A percentile compares a stretch with the other conserved stretches of the same genome.
Evolutionary conservation across 441 rosid species (phyloP).

Genomic region (Pelargonium fulgidum): DNA sequence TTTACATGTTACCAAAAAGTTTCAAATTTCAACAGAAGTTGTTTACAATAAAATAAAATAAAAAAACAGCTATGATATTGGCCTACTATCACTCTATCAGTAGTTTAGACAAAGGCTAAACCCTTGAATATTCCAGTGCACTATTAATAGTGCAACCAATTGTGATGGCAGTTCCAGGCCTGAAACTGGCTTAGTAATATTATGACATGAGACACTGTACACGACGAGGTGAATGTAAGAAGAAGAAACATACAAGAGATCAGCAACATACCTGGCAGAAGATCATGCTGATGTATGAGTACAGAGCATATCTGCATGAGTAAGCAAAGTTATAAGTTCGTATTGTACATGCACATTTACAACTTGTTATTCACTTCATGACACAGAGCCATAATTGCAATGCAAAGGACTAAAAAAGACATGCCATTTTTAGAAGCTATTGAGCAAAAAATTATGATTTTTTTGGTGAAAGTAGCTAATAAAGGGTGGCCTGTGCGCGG

Average conservation of each 20-base stretch:
- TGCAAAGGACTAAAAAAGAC: not conserved
- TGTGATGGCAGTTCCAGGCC: not conserved
- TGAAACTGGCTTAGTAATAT: not conserved
- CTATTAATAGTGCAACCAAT: constrained; percentile 2
- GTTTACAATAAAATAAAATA: too few relatives aligned
- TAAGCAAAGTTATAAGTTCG: constrained; percentile 27
- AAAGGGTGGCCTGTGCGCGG: too few relatives aligned
- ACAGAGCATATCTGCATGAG: constrained; percentile 60
- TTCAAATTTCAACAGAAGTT: not conserved
- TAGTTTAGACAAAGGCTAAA: not conserved
- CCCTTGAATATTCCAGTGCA: not conserved
- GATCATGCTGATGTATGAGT: constrained; percentile 75
- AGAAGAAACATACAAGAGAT: constrained; percentile 11
- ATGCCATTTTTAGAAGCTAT: not conserved
- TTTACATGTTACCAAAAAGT: not conserved
- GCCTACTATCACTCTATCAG: not conserved
- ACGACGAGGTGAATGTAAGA: constrained; percentile 2
- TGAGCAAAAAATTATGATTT: not conserved
- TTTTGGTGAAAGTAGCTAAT: not conserved
- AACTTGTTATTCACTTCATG: constrained; percentile 9
- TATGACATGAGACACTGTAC: constrained; percentile 1
- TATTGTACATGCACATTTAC: constrained; percentile 9
- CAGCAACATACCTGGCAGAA: constrained; percentile 62
- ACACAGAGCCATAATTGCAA: constrained; percentile 2
- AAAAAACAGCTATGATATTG: not conserved